Evolutionary conservation across 768 basidiomycete species (phyloP).

Genomic region (Termitomyces sp.): DNA sequence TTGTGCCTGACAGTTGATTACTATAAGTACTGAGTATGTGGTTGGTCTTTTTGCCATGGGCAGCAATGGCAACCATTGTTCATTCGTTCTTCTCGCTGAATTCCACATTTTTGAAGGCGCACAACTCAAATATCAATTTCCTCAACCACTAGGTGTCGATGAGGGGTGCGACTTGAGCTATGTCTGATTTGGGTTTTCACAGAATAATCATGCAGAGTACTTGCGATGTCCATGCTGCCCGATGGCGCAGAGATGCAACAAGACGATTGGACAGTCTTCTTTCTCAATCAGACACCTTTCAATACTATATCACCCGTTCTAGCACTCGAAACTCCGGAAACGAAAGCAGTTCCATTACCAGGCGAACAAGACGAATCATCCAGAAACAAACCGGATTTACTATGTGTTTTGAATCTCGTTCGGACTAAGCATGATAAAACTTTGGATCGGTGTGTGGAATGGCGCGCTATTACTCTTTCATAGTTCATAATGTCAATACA

Average conservation of each 20-base stretch:
- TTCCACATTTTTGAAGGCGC: conserved; percentile 97
- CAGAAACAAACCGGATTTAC: conserved; percentile 43
- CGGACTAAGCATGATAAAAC: conserved; percentile 88
- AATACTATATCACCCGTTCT: conserved; percentile 84
- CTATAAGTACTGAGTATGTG: too few relatives aligned
- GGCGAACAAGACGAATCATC: conserved; percentile 25
- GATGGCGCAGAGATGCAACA: conserved; percentile 94
- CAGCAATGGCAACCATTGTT: conserved; percentile 70
- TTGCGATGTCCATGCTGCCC: conserved; percentile 97
- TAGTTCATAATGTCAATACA: conserved; percentile 22
- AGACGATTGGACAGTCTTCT: conserved; percentile 99
- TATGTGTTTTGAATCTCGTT: conserved; percentile 89
- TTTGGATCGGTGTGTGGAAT: conserved; percentile 55
- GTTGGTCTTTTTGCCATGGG: conserved; percentile 46
- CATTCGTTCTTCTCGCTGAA: conserved; percentile 95
- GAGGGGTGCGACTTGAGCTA: conserved; percentile 62
- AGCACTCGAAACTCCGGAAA: conserved; percentile 56
- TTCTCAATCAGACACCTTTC: conserved; percentile 89
- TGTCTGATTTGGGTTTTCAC: conserved; percentile 8
- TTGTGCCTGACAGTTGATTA: background rate
- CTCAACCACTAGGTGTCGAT: conserved; percentile 89
- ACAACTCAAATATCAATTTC: conserved; percentile 92
- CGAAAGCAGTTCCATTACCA: conserved; percentile 28
- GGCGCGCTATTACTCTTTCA: background rate
- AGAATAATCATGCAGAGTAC: conserved; percentile 45